These are phyloP conservation scores for Viola odorata DNA, from an alignment of 345 rosid genomes.

Conservation along the genomic window DNA sequence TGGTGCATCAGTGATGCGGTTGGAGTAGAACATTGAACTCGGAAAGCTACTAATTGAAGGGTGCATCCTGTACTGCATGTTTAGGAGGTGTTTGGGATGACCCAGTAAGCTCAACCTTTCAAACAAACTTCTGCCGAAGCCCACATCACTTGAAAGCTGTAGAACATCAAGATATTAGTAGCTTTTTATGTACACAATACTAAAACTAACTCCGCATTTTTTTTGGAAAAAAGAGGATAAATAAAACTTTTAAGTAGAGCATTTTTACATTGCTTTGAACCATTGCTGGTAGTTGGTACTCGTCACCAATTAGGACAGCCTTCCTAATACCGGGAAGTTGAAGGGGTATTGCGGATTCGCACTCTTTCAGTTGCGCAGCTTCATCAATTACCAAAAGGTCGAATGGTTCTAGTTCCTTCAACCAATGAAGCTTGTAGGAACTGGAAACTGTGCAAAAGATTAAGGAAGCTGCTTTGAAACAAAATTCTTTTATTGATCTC, in stretches of 20 bases:
- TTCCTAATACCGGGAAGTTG: constrained; percentile 8
- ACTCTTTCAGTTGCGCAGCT: constrained; percentile 43
- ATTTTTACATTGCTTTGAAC: constrained; percentile 8
- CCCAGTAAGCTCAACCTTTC: constrained; percentile 15
- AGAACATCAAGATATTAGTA: background rate
- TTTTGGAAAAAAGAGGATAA: background rate
- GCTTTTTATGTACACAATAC: background rate
- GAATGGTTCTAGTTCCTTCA: constrained; percentile 9
- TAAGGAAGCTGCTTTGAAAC: constrained; percentile 28
- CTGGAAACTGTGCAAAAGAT: constrained; percentile 44
- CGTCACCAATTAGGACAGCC: constrained; percentile 17
- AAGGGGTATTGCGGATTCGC: constrained; percentile 12
- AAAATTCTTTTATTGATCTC: constrained; percentile 3
- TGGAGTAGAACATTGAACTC: constrained; percentile 11
- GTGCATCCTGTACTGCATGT: constrained; percentile 22
- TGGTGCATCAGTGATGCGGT: constrained; percentile 5
- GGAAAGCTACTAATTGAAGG: constrained; percentile 24
- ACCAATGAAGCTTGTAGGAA: constrained; percentile 28
- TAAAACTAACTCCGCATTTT: background rate
- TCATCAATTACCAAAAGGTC: constrained; percentile 40
- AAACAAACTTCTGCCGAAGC: constrained; percentile 21
- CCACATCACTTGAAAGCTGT: constrained; percentile 9
- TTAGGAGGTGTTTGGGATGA: constrained; percentile 9
- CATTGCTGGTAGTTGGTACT: constrained; percentile 9
- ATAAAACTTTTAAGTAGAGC: background rate